Base-by-base conservation (phyloP, 2,329 filamentous ascomycete genomes). In the Xylaria sp. region DNA sequence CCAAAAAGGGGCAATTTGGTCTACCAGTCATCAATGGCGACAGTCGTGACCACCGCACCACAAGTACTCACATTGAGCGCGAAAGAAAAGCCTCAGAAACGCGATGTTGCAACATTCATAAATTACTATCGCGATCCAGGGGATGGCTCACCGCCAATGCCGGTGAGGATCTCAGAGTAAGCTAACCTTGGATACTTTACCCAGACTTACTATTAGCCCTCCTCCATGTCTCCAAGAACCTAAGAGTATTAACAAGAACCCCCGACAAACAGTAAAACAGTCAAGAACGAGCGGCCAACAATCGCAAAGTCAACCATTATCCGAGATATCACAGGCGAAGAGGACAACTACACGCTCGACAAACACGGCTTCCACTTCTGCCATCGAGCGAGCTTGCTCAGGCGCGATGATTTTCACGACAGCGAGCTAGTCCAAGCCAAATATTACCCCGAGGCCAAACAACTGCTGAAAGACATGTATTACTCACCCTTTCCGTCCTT, bases 381-480 rank as follows among this genome's bases (percentile, higher is more conserved):
- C 23, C 71, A 65, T 11, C 75, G 74, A 43, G 57, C 69, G 45
- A 76, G 74, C 65, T 35, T 35, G 2, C 70, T 79, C 47, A 54
- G 14, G 15, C 61, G 43, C 9, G 63, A 69, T n/a, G 69, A 69
- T 1, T 81, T 80, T 60, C 61, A 69, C 2, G 83, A 89, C 72
- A 86, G 90, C 53, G 81, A 83, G 2, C 78, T 80, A 25, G 88
- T 94, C 70, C 80, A 84, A 69, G 69, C 77, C 1, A 77, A 82
- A 25, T 94, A 94, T 78, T 94, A 94, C 75, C 84, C 87, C 0
- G 90, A 94, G 73, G 85, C 91, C 21, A 87, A 89, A 74, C 76
- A 85, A 54, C 76, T 94, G 25, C 72, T 94, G 0, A 89, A 87
- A 56, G 81, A 85, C 2, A 80, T 75, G 73, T 74, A 65, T 67